These are phyloP conservation scores for Penicillium sp. DNA, from an alignment of 2,329 filamentous ascomycete genomes.

Conservation along the genomic window DNA sequence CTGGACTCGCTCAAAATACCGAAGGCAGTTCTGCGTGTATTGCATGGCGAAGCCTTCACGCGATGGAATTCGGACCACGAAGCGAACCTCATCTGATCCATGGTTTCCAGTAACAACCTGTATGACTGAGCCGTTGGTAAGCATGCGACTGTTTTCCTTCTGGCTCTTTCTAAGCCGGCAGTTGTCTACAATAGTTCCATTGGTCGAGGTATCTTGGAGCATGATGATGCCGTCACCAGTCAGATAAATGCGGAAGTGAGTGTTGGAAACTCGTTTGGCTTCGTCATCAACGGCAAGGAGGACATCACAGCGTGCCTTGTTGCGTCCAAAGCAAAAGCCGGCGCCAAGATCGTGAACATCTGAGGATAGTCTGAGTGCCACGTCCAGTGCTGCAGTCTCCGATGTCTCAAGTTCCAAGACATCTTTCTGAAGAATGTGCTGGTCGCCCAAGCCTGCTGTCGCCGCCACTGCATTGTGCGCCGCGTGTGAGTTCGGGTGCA, in stretches of 20 bases:
- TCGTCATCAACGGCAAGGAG: conserved; percentile 67
- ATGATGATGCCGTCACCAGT: conserved; percentile 85
- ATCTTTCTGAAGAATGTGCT: conserved; percentile 60
- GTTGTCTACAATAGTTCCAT: conserved; percentile 84
- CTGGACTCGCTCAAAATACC: conserved; percentile 56
- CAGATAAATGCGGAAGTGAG: conserved; percentile 92
- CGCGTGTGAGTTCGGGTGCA: conserved; percentile 72
- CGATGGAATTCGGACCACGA: conserved; percentile 80
- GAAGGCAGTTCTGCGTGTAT: conserved; percentile 67
- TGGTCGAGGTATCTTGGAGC: conserved; percentile 93
- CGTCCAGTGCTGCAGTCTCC: conserved; percentile 50
- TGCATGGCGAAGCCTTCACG: conserved; percentile 66
- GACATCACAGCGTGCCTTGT: conserved; percentile 68
- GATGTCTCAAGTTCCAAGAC: conserved; percentile 42
- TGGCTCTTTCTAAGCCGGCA: conserved; percentile 59
- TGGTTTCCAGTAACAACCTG: conserved; percentile 58
- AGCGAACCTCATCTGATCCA: conserved; percentile 64
- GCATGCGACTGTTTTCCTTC: conserved; percentile 58
- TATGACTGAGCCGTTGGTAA: conserved; percentile 71
- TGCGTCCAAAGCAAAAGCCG: conserved; percentile 87
- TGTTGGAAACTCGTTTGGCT: conserved; percentile 77
- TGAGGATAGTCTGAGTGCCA: conserved; percentile 78
- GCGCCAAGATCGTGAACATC: conserved; percentile 63
- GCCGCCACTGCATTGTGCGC: conserved; percentile 69
- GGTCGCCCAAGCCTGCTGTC: conserved; percentile 52